These are phyloP conservation scores for Platanthera zijinensis DNA, from an alignment of 106 monocot genomes.

Conservation along the genomic window DNA sequence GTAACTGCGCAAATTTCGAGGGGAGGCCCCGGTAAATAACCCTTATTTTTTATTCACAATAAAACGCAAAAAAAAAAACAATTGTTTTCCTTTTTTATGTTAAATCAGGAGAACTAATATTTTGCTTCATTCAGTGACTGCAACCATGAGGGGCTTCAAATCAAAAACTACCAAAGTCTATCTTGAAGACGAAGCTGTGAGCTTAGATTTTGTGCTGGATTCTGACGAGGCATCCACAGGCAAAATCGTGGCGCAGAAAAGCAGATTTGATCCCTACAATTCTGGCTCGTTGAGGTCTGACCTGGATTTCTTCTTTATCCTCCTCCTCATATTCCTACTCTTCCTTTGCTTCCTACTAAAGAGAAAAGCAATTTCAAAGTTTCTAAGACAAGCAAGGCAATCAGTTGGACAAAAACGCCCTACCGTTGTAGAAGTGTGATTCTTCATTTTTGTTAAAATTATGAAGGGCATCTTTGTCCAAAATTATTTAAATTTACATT, in stretches of 20 bases:
- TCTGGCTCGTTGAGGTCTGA: slow-evolving; percentile 19
- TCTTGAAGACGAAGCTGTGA: slow-evolving; percentile 39
- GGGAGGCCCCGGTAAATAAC: no score
- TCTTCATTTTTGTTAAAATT: background rate
- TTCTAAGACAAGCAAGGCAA: slow-evolving; percentile 26
- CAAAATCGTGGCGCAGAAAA: background rate
- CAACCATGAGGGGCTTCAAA: slow-evolving; percentile 51
- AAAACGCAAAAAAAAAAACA: no score
- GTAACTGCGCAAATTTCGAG: no score
- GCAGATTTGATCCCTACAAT: slow-evolving; percentile 20
- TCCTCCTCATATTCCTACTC: slow-evolving; percentile 21
- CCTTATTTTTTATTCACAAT: no score
- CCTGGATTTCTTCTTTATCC: slow-evolving; percentile 27
- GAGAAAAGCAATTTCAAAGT: slow-evolving; percentile 43
- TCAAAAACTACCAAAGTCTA: slow-evolving; percentile 56
- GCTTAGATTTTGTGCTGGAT: slow-evolving; percentile 75
- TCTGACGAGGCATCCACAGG: slow-evolving; percentile 21
- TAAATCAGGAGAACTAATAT: background rate
- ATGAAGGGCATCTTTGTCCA: no score
- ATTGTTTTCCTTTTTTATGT: no score
- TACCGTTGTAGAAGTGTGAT: background rate
- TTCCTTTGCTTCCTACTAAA: slow-evolving; percentile 48
- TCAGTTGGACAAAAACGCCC: slow-evolving; percentile 12
- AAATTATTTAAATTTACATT: no score
- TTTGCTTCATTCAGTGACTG: slow-evolving; percentile 39